These are phyloP conservation scores for Citeromyces hawaiiensis DNA, from an alignment of 1,139 yeast species.

Conservation along the genomic window DNA sequence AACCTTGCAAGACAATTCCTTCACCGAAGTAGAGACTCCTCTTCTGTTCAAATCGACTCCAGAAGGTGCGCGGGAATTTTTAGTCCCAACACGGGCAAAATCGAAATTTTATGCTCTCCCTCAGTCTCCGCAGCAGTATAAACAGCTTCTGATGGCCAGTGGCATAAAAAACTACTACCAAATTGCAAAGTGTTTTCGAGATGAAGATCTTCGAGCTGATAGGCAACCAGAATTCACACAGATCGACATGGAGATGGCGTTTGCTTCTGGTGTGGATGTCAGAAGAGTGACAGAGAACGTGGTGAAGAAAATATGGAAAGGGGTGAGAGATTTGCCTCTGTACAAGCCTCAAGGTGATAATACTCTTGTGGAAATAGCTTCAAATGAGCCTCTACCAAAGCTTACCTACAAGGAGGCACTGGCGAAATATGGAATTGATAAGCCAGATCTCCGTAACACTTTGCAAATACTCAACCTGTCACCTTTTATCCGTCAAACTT, in stretches of 20 bases:
- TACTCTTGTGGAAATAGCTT: constrained; percentile 12
- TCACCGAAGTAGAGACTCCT: constrained; percentile 88
- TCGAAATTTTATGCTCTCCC: constrained; percentile 74
- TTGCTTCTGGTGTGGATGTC: constrained; percentile 57
- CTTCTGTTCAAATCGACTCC: constrained; percentile 89
- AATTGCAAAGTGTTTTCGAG: constrained; percentile 83
- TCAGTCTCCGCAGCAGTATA: constrained; percentile 96
- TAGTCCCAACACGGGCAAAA: constrained; percentile 74
- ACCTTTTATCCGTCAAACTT: constrained; percentile 21
- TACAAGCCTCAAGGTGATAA: constrained; percentile 19
- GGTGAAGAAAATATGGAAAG: constrained; percentile 42
- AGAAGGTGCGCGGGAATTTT: constrained; percentile 93
- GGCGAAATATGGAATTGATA: constrained; percentile 74
- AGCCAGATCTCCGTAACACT: constrained; percentile 74
- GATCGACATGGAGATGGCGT: constrained; percentile 88
- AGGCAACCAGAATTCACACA: constrained; percentile 98
- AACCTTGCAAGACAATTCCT: constrained; percentile 30
- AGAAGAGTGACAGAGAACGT: constrained; percentile 48
- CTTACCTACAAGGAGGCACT: constrained; percentile 61
- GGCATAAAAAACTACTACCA: constrained; percentile 83
- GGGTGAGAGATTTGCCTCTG: constrained; percentile 25
- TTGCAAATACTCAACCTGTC: constrained; percentile 38
- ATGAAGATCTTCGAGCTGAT: constrained; percentile 76
- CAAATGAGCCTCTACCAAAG: constrained; percentile 22
- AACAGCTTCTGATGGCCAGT: constrained; percentile 87